These are phyloP conservation scores for Halophytophthora batemanensis DNA, from an alignment of 352 stramenopile genomes.

Conservation along the genomic window DNA sequence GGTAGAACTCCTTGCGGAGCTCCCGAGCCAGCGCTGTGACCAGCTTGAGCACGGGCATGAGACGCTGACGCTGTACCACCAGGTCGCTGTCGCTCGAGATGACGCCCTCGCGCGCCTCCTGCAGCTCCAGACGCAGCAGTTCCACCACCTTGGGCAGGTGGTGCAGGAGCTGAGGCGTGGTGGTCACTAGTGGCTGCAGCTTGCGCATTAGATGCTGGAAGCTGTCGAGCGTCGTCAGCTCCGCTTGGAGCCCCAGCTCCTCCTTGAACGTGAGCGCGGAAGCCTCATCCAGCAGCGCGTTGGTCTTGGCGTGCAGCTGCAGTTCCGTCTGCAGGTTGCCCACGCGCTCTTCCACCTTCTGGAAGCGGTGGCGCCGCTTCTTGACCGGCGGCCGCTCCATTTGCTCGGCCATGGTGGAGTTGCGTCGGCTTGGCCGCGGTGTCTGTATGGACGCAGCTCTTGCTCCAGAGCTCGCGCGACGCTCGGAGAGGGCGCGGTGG, in stretches of 20 bases:
- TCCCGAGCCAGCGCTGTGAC: conserved; percentile 77
- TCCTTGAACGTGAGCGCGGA: conserved; percentile 76
- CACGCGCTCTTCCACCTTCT: conserved; percentile 80
- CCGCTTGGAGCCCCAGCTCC: conserved; percentile 71
- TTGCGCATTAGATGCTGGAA: conserved; percentile 76
- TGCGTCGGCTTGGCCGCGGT: neutral
- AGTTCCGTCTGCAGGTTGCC: conserved; percentile 75
- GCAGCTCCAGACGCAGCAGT: conserved; percentile 56
- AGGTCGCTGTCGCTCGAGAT: conserved; percentile 15
- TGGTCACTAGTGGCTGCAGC: conserved; percentile 70
- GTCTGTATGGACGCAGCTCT: too few species aligned
- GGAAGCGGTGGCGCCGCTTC: conserved; percentile 83
- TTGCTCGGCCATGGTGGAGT: neutral
- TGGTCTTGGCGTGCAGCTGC: conserved; percentile 81
- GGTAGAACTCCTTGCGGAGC: conserved; percentile 86
- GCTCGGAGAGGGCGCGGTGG: too few species aligned
- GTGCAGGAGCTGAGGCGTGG: conserved; percentile 80
- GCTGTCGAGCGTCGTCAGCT: conserved; percentile 81
- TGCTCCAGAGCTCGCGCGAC: neutral
- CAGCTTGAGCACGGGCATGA: conserved; percentile 79
- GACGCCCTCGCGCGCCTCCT: conserved; percentile 26
- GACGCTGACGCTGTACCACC: conserved; percentile 69
- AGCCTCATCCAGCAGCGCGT: conserved; percentile 47
- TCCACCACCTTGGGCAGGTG: conserved; percentile 74
- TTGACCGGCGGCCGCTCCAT: conserved; percentile 40